Evolutionary conservation across 495 filamentous ascomycete genomes (phyloP), one percentile per base, ranked within the genome.

Genomic region (Amniculicola lignicola): DNA sequence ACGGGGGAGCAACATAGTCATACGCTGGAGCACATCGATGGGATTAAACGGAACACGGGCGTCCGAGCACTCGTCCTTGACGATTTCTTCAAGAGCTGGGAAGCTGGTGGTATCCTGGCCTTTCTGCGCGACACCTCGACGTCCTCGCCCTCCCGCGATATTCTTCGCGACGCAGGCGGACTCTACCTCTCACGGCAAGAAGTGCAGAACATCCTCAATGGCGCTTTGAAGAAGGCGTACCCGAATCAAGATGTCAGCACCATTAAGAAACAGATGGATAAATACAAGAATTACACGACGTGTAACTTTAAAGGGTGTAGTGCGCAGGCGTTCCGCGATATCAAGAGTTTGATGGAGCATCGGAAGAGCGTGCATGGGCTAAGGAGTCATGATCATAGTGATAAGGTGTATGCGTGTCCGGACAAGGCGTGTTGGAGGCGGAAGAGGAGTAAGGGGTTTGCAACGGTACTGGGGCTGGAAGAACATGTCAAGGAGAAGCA

Each of bases 81-180:
- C 38, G 46, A 52, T 22, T 62, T 62, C 46, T 62, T 62, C 54
- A 53, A 58, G 48, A 28, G 18, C 19, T 57, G 59, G 59, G 59
- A 62, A 25, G 59, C 59, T 39, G 47, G 53, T 18, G 59, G 53
- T 1, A 62, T 62, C 6, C 48, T 58, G 1, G 59, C 59, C 12
- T 62, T 40, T 31, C 25, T 62, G 29, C 28, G 59, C 1, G 59
- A 62, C 23, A 52, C 48, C 5, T 35, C 33, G 4, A 22, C 38
- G 4, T 28, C 28, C 5, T 1, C 48, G 3, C 23, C 41, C 2
- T 18, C 14, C n/a, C 21, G 24, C 4, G 59, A 62, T 45, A 28
- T 58, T 5, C 23, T 57, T 15, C 47, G 44, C 10, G 59, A 58
- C 16, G 54, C 53, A 9, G 59, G 59, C 7, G 59, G 59, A 3